Base-by-base conservation (phyloP, 345 rosid species). In the Cardamine chenopodiifolia region DNA sequence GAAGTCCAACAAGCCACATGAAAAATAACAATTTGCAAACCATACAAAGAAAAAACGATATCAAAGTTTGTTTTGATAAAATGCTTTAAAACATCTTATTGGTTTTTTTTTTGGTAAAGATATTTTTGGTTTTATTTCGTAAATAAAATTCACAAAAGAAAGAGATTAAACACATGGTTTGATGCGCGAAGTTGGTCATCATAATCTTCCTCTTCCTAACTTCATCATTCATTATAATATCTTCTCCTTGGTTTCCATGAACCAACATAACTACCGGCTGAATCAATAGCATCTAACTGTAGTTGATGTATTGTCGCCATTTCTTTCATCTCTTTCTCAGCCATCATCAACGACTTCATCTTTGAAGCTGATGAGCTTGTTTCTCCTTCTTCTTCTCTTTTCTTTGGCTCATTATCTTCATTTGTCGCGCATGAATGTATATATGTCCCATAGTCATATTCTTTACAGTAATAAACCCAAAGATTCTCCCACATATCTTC, bases 401-500 rank as follows among this genome's bases (percentile, higher is more conserved):
- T 23, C 20, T 61, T 61, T 39, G 49, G 13, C 19, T 39, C 19
- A 22, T 8, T 39, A 40, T 45, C 55, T 44, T 63, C 55, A 9
- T 44, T 17, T 25, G 26, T 4, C 1, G 2, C 4, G 8, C 65
- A 57, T 7, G 66, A 55, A 42, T 56, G 25, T 4, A 55, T 18
- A 57, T 57, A 65, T 4, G 53, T 28, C 5, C 39, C 53, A 56
- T 26, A 69, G 9, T 55, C 64, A 44, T 55, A 70, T 57, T 42
- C 15, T 20, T 69, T 56, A 15, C 73, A 70, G 5, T 55, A 70
- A 57, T 42, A 69, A 8, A 56, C 63, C 73, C 65, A 70, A 14
- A 70, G 47, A 57, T 70, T 57, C 14, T 55, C 55, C 4, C 45
- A 17, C 14, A 69, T 29, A 7, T 8, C 14, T 42, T 28, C 73